Percentiles rank a stretch among this genome's conserved stretches.
Evolutionary conservation across 2,329 filamentous ascomycete genomes (phyloP).

Genomic region (Pseudopithomyces chartarum): DNA sequence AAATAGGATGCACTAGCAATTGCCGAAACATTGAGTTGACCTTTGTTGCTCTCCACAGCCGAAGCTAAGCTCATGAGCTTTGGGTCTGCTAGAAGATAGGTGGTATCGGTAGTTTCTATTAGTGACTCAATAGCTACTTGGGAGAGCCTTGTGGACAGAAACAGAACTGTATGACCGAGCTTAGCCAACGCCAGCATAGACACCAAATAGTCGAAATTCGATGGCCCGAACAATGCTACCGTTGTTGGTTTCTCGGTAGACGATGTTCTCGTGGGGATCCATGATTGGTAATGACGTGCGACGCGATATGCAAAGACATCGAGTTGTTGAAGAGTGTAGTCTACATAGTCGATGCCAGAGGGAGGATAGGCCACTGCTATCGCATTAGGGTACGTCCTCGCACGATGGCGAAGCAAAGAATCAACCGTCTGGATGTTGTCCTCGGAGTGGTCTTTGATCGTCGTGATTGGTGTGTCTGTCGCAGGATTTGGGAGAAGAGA

Average conservation of each 20-base stretch:
- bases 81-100: conserved; percentile 25
- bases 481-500: neutral
- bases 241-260: conserved; percentile 23
- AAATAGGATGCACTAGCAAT: conserved; percentile 20
- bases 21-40: conserved; percentile 13
- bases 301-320: conserved; percentile 46
- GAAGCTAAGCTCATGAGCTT: conserved; percentile 42
- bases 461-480: neutral
- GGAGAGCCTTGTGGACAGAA: conserved; percentile 61
- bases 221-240: conserved; percentile 59
- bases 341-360: conserved; percentile 50
- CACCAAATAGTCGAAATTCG: conserved; percentile 61
- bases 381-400: conserved; percentile 39
- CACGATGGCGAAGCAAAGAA: conserved; percentile 46
- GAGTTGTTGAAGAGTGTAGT: conserved; percentile 54
- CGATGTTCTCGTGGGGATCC: conserved; percentile 22
- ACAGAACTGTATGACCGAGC: conserved; percentile 60
- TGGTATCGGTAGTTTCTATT: conserved; percentile 28
- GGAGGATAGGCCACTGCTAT: conserved; percentile 53
- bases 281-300: conserved; percentile 26
- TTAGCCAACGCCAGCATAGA: conserved; percentile 60
- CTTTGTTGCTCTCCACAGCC: conserved; percentile 14
- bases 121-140: conserved; percentile 57
- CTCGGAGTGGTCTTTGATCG: no score
- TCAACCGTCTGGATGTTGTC: conserved; percentile 41